These are phyloP conservation scores for Acorus calamus DNA, from an alignment of 106 monocot species.

Conservation along the genomic window DNA sequence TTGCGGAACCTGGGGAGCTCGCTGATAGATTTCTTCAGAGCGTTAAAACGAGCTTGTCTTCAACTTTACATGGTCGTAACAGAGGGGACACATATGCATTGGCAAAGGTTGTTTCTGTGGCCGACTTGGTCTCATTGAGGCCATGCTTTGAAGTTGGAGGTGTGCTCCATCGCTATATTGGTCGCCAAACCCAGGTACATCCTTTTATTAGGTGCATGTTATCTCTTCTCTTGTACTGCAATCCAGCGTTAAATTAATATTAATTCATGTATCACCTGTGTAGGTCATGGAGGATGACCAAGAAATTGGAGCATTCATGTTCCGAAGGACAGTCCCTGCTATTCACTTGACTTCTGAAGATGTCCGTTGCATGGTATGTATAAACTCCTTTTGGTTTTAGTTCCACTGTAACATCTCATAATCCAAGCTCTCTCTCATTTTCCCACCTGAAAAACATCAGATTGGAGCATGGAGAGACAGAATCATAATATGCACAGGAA, in stretches of 20 bases:
- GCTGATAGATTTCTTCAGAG: slow-evolving; percentile 90
- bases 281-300: slow-evolving; percentile 99
- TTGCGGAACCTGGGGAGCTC: slow-evolving; percentile 90
- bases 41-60: slow-evolving; percentile 62
- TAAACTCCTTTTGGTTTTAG: neutral
- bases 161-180: slow-evolving; percentile 88
- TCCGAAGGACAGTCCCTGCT: slow-evolving; percentile 83
- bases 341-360: slow-evolving; percentile 86
- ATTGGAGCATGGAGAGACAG: slow-evolving; percentile 91
- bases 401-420: neutral
- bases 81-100: slow-evolving; percentile 41
- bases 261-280: neutral
- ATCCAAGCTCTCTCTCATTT: neutral
- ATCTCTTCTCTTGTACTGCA: neutral
- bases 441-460: slow-evolving; percentile 18
- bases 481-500: slow-evolving; percentile 81
- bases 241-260: too few species aligned
- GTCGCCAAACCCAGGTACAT: slow-evolving; percentile 88
- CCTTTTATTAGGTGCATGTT: slow-evolving; percentile 1
- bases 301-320: slow-evolving; percentile 98
- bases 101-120: slow-evolving; percentile 43
- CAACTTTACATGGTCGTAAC: slow-evolving; percentile 34
- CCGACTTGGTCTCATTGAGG: slow-evolving; percentile 70
- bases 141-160: slow-evolving; percentile 83
- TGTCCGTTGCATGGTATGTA: slow-evolving; percentile 88